Base-by-base conservation (phyloP, 768 basidiomycete genomes). In the Auricularia auricula-judae region DNA sequence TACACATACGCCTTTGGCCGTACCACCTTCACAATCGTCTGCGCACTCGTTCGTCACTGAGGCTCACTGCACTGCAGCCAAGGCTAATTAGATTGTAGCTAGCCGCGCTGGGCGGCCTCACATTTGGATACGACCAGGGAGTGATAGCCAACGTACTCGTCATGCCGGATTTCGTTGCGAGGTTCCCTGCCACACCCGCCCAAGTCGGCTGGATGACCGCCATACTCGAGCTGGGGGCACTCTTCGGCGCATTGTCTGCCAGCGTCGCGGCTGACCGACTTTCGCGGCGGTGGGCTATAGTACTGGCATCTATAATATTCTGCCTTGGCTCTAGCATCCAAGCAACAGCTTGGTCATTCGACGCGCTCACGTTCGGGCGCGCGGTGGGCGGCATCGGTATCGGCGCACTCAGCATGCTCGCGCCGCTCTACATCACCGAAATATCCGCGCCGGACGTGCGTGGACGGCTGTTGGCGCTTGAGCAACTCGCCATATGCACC, bases 141-240 rank as follows among this genome's bases (percentile, higher is more conserved):
- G 90, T 91, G 60, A 90, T 93, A 67, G 88, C 91, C 2, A 93
- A 92, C 71, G 85, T 93, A 14, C 79, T 93, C 12, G 88, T 92
- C 12, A 92, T 92, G 90, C 76, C 79, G 47, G 86, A 90, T 68
- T 93, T 93, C 68, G 67, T 82, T 34, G 68, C 74, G 61, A 79
- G 84, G 8, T 93, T 87, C 85, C 87, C 86, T 3, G 75, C 89
- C 2, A 84, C 85, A 4, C 81, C 89, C 0, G 78, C 87, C 75
- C 84, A 91, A 75, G 86, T 84, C 69, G 91, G 91, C 3, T 74
- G 82, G 21, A 87, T 91, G 83, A 92, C 91, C 91, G 89, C 91
- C 4, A 83, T 83, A 29, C 76, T 93, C 8, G 91, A 92, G 70
- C 78, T 93, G 0, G 89, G 90, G 0, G 88, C 88, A 36, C 76